phyloP scores from a whole-genome alignment of 805 yeast species.

The Suhomyces xylopsoci region DNA sequence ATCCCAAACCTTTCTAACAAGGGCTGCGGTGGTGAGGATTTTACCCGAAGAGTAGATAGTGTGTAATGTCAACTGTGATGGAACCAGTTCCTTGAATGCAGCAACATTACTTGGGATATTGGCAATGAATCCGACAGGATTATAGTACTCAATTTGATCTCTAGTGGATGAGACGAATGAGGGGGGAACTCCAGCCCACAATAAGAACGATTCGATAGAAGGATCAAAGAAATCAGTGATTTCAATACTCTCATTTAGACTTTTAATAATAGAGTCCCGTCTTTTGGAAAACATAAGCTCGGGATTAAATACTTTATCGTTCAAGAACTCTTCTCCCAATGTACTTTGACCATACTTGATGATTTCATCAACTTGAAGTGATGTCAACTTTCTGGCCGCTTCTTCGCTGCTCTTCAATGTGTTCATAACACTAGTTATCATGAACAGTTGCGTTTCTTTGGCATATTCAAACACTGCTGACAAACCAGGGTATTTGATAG shows the following conservation, averaged over 20 bases:
- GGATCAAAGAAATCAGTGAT: constrained; percentile 80
- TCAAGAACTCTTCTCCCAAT: constrained; percentile 60
- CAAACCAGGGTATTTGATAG: constrained; percentile 57
- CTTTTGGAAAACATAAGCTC: constrained; percentile 80
- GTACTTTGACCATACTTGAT: constrained; percentile 57
- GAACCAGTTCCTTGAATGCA: constrained; percentile 29
- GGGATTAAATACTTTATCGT: constrained; percentile 62
- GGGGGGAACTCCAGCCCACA: constrained; percentile 41
- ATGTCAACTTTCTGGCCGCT: constrained; percentile 61
- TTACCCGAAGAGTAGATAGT: constrained; percentile 40
- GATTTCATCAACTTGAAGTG: constrained; percentile 58
- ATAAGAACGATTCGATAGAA: constrained; percentile 55
- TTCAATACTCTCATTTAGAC: constrained; percentile 58
- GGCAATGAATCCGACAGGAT: constrained; percentile 31
- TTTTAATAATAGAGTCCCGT: constrained; percentile 58
- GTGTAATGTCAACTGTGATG: constrained; percentile 39
- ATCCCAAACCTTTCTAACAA: constrained; percentile 36
- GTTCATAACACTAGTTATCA: constrained; percentile 62
- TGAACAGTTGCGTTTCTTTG: constrained; percentile 58
- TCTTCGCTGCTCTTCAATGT: constrained; percentile 66
- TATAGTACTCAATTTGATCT: constrained; percentile 28
- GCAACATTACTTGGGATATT: constrained; percentile 28
- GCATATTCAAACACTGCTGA: constrained; percentile 70
- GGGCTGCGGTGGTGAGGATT: constrained; percentile 41
- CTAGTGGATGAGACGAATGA: constrained; percentile 24